phyloP scores from a whole-genome alignment of 2,329 filamentous ascomycete genomes.

The Aplosporella prunicola region DNA sequence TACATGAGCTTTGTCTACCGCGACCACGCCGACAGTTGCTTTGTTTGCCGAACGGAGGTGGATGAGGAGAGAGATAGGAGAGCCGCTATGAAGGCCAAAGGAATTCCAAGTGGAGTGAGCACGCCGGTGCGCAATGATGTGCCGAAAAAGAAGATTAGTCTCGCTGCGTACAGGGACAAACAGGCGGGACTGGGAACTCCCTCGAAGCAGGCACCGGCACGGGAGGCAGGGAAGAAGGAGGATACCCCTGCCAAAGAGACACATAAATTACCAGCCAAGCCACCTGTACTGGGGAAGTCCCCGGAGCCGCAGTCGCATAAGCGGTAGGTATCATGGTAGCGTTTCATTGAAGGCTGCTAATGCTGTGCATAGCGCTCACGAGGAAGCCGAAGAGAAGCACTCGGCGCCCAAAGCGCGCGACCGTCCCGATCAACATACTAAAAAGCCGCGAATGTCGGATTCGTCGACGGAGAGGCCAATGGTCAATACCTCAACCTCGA shows the following conservation, averaged over 20 bases:
- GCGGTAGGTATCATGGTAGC: neutral
- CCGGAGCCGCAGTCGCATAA: too few species aligned
- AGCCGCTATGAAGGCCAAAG: slow-evolving; percentile 25
- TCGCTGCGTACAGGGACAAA: slow-evolving; percentile 53
- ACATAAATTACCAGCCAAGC: slow-evolving; percentile 5
- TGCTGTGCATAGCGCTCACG: neutral
- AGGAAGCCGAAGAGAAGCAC: slow-evolving; percentile 8
- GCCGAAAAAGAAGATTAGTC: slow-evolving; percentile 52
- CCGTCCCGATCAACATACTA: slow-evolving; percentile 23
- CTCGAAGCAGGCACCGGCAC: slow-evolving; percentile 2
- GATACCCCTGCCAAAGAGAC: neutral
- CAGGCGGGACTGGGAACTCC: slow-evolving; percentile 22
- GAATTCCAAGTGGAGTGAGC: slow-evolving; percentile 14
- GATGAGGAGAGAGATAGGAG: slow-evolving; percentile 44
- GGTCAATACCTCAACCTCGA: slow-evolving; percentile 20
- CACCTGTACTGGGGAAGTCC: too few species aligned
- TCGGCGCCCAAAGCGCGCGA: slow-evolving; percentile 7
- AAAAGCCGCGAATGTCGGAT: slow-evolving; percentile 33
- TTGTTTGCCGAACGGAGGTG: slow-evolving; percentile 42
- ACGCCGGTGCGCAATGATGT: slow-evolving; percentile 30
- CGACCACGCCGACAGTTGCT: slow-evolving; percentile 43
- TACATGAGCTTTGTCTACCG: slow-evolving; percentile 54
- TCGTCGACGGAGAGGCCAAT: slow-evolving; percentile 27
- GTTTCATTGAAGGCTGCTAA: slow-evolving; percentile 5
- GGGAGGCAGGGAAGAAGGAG: slow-evolving; percentile 3